Percentiles rank a stretch among this genome's conserved stretches.
Conservation (phyloP, 1,284 basidiomycete species). For the Takashimella tepidaria region DNA sequence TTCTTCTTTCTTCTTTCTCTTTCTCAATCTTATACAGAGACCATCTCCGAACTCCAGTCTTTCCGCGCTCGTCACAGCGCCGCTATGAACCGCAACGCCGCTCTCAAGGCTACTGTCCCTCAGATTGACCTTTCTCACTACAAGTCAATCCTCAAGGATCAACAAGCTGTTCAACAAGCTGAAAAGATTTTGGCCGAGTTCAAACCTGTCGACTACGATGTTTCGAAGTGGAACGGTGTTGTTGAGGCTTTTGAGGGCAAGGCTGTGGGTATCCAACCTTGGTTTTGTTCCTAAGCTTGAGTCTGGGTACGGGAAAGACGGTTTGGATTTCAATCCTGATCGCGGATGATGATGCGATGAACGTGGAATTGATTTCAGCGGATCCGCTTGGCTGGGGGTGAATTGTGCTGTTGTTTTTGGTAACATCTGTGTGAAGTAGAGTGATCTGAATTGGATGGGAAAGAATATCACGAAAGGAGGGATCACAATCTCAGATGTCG, state of each 20-base stretch:
- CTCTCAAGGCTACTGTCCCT: constrained; percentile 63
- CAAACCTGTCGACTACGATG: constrained; percentile 97
- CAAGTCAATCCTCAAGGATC: constrained; percentile 86
- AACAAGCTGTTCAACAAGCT: constrained; percentile 82
- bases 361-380: no score
- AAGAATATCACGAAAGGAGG: constrained; percentile 1
- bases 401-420: no score
- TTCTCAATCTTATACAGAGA: constrained; percentile 57
- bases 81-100: constrained; percentile 69
- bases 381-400: no score
- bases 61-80: constrained; percentile 95
- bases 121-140: constrained; percentile 80
- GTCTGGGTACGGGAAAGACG: no score
- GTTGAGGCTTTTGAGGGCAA: constrained; percentile 96
- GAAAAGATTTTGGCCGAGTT: constrained; percentile 86
- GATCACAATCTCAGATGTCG: background rate
- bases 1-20: background rate
- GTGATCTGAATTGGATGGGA: no score
- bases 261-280: constrained; percentile 58
- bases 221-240: constrained; percentile 82
- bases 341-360: no score
- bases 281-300: no score
- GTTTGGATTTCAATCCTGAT: no score
- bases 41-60: constrained; percentile 78
- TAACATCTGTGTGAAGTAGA: no score